phyloP scores from a whole-genome alignment of 2,329 filamentous ascomycete genomes.

The Colletotrichum euphorbiae region DNA sequence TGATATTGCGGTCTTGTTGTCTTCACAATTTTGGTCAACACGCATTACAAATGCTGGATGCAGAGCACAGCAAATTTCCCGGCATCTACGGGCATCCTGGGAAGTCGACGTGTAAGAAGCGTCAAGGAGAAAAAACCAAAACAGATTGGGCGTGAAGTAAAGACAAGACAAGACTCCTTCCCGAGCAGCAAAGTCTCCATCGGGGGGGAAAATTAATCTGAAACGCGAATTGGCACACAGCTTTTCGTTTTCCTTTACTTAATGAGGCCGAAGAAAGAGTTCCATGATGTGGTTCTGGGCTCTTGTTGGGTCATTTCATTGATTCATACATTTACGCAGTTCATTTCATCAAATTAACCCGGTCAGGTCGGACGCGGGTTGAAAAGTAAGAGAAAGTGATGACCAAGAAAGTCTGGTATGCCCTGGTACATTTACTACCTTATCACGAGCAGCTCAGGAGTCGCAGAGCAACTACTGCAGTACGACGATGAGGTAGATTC shows the following conservation, averaged over 20 bases:
- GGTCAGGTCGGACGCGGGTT: neutral
- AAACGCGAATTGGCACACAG: conserved; percentile 31
- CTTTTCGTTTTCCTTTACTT: neutral
- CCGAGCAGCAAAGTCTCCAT: neutral
- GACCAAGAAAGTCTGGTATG: neutral
- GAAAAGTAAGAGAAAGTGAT: neutral
- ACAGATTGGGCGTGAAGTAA: neutral
- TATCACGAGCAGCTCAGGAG: neutral
- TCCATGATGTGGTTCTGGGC: neutral
- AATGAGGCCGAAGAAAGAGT: neutral
- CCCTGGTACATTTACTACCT: too few relatives aligned
- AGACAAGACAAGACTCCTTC: conserved; percentile 7
- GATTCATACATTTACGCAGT: conserved; percentile 14
- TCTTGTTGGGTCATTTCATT: neutral
- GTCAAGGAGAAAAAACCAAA: neutral
- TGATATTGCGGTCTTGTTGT: conserved; percentile 3
- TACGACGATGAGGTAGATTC: neutral
- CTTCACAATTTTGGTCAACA: conserved; percentile 1
- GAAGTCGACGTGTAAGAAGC: conserved; percentile 1
- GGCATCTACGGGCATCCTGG: conserved; percentile 27
- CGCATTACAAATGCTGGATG: conserved; percentile 12
- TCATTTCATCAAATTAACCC: conserved; percentile 16
- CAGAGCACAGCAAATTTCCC: conserved; percentile 31
- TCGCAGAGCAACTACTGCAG: neutral
- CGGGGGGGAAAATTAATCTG: conserved; percentile 21